A percentile compares a stretch with the other conserved stretches of the same genome.
These are phyloP conservation scores for Penicillium corylophilum DNA, from an alignment of 2,329 filamentous ascomycete species.

Conservation along the genomic window DNA sequence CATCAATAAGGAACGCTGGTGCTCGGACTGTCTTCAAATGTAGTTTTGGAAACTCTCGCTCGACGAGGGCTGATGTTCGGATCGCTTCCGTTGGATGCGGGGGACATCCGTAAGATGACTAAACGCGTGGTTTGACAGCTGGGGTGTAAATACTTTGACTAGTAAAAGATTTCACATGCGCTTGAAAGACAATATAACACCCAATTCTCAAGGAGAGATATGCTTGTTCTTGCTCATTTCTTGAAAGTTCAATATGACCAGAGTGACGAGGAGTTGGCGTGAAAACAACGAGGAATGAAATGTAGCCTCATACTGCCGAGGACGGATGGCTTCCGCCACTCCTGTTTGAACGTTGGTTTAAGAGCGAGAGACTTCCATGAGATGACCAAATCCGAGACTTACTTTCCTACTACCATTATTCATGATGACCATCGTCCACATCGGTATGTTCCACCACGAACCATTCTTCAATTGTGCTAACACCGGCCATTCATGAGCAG, in stretches of 20 bases:
- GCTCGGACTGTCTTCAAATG: neutral
- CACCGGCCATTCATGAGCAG: constrained; percentile 26
- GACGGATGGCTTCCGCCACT: neutral
- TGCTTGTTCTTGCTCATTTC: no score
- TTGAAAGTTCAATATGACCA: neutral
- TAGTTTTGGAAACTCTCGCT: neutral
- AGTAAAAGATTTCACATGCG: neutral
- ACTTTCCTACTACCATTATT: neutral
- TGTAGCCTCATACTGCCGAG: neutral
- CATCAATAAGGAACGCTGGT: neutral
- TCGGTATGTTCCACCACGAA: constrained; percentile 15
- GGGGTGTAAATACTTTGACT: neutral
- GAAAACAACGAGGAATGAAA: neutral
- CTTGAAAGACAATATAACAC: no score
- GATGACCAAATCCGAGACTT: neutral
- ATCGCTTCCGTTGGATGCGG: neutral
- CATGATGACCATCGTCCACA: constrained; percentile 28
- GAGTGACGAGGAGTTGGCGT: neutral
- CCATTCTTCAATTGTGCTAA: neutral
- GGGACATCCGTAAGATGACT: neutral
- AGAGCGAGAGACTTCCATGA: neutral
- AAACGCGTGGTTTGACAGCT: neutral
- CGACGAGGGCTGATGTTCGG: neutral
- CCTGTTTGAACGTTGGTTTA: neutral
- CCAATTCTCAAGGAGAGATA: no score